Evolutionary conservation across 495 filamentous ascomycete genomes (phyloP), one percentile per base, ranked within the genome.

Genomic region (Neurospora africana): DNA sequence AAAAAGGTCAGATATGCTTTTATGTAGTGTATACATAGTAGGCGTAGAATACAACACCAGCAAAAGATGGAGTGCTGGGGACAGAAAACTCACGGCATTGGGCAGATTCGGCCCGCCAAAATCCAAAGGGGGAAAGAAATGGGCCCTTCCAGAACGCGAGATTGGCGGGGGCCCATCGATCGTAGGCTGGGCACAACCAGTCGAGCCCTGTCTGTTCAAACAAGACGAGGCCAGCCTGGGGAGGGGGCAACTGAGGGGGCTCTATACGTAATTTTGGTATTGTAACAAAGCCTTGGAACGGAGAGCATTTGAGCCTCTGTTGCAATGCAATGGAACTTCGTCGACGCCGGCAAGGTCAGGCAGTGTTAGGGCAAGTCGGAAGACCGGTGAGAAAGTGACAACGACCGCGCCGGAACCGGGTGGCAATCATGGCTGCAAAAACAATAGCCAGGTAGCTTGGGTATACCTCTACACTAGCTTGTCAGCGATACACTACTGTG

Each of bases 141-240:
- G 39, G 76, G 70, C 74, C 72, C 61, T 71, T 78, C 76, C 69
- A 76, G 76, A 78, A 73, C 76, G n/a, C 15, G 9, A 58, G 72
- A 73, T 72, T 68, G 71, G 38, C 71, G 68, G 23, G 47, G 23
- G 47, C 41, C 61, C 67, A 40, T 36, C 68, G 27, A n/a, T 38
- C 27, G 21, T 23, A 23, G 6, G 36, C 39, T 67, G 69, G 43
- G 40, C 37, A 35, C 39, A 70, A 19, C 70, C 43, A 71, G 53
- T n/a, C 21, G 43, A 65, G 70, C 43, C 33, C n/a, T 58, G 69
- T 58, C 23, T 35, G 69, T 40, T 35, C 27, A 43, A 53, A 70
- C 30, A 44, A 44, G 30, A 43, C 40, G 5, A 33, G 70, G 70
- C 19, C 7, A 8, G 3, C 15, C 19, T n/a, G 19, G 41, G 41